phyloP scores from a whole-genome alignment of 2,329 filamentous ascomycete genomes.

The Epichloe gansuensis region DNA sequence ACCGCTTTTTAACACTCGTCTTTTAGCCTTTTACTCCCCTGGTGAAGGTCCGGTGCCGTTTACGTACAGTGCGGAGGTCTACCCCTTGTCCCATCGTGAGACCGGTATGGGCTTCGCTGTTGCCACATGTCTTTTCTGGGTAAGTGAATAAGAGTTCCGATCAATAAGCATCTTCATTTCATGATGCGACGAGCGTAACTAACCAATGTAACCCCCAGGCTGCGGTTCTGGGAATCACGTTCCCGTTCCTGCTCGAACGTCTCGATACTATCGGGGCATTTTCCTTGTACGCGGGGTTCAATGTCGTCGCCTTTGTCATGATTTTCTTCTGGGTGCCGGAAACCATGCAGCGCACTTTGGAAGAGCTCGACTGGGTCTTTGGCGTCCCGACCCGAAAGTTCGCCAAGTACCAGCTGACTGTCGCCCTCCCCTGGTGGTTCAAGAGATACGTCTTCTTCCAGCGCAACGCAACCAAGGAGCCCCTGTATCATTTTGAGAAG shows the following conservation, averaged over 20 bases:
- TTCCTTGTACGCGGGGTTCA: conserved; percentile 42
- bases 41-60: conserved; percentile 52
- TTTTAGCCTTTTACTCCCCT: conserved; percentile 44
- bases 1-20: neutral
- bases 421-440: conserved; percentile 21
- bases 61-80: conserved; percentile 50
- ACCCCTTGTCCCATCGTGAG: conserved; percentile 50
- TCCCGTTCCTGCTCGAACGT: conserved; percentile 32
- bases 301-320: conserved; percentile 39
- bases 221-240: conserved; percentile 36
- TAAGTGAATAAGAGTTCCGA: conserved; percentile 1
- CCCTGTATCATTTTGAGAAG: conserved; percentile 25
- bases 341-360: conserved; percentile 40
- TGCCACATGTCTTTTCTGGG: conserved; percentile 44
- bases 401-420: conserved; percentile 23
- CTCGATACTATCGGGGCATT: conserved; percentile 25
- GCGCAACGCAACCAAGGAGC: conserved; percentile 18
- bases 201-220: conserved; percentile 13
- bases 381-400: conserved; percentile 32
- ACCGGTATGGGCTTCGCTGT: conserved; percentile 52
- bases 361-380: conserved; percentile 39
- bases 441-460: conserved; percentile 21
- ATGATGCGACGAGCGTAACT: neutral
- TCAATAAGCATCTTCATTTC: neutral
- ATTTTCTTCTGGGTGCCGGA: conserved; percentile 37